Conservation (phyloP, 345 rosid genomes). For the Toxicodendron radicans region DNA sequence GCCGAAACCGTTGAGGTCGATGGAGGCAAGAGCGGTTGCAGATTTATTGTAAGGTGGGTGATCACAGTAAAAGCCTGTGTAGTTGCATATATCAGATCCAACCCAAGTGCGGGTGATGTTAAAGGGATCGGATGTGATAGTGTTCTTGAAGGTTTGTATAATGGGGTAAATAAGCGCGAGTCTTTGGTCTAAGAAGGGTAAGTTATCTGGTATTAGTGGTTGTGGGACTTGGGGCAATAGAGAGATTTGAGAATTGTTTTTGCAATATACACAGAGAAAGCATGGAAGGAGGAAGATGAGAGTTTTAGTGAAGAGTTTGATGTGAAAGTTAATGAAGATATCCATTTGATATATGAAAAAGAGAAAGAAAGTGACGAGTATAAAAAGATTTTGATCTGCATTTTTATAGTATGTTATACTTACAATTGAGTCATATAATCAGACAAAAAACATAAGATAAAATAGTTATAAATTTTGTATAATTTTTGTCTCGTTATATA, state of each 20-base stretch:
- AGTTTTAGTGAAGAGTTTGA: slow-evolving; percentile 1
- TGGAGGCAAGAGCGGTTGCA: slow-evolving; percentile 37
- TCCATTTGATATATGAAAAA: slow-evolving; percentile 10
- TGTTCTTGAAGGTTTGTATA: slow-evolving; percentile 36
- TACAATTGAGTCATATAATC: too few species aligned
- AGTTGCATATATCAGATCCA: slow-evolving; percentile 39
- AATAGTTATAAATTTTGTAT: too few species aligned
- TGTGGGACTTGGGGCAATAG: background rate
- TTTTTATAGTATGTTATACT: too few species aligned
- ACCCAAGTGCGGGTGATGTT: slow-evolving; percentile 37
- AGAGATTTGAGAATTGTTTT: background rate
- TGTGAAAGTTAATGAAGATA: background rate
- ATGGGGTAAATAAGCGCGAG: slow-evolving; percentile 22
- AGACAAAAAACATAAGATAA: too few species aligned
- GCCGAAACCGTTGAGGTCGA: slow-evolving; percentile 39
- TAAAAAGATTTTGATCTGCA: background rate
- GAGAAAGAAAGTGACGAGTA: background rate
- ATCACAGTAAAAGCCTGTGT: slow-evolving; percentile 43
- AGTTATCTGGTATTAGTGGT: background rate
- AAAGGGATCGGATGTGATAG: slow-evolving; percentile 36
- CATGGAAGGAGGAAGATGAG: slow-evolving; percentile 12
- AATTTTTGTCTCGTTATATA: too few species aligned
- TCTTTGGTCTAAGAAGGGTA: slow-evolving; percentile 34
- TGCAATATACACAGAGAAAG: background rate
- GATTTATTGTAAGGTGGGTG: slow-evolving; percentile 38